Conservation (phyloP, 768 basidiomycete genomes). For the Suillus ampliporus region DNA sequence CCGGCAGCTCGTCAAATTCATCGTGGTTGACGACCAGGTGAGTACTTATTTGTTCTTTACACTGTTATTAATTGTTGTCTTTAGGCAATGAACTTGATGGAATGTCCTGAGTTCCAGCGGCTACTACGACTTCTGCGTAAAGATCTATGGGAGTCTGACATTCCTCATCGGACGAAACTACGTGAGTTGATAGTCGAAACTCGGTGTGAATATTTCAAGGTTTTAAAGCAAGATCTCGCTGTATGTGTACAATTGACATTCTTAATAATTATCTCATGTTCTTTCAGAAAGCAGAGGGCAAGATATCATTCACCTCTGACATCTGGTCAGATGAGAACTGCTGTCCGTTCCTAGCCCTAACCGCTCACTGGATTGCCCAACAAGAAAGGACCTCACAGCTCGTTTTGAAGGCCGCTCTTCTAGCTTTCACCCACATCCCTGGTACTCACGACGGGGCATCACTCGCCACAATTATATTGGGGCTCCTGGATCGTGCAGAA, state of each 20-base stretch:
- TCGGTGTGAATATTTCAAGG: constrained; percentile 2
- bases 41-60: background rate
- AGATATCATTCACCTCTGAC: constrained; percentile 36
- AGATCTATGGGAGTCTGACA: constrained; percentile 13
- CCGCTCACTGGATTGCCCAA: constrained; percentile 34
- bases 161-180: constrained; percentile 15
- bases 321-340: constrained; percentile 37
- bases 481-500: background rate
- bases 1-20: background rate
- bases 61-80: background rate
- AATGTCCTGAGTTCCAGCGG: constrained; percentile 3
- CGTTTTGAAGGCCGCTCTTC: constrained; percentile 7
- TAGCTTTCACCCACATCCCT: constrained; percentile 20
- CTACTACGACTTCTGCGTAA: constrained; percentile 1
- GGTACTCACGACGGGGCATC: constrained; percentile 17
- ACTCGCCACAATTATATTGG: no score
- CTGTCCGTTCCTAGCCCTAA: constrained; percentile 39
- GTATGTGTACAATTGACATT: background rate
- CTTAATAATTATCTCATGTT: background rate
- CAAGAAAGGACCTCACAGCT: background rate
- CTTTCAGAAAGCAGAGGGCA: constrained; percentile 5
- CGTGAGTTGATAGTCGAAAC: constrained; percentile 7
- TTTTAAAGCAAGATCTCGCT: constrained; percentile 1
- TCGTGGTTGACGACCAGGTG: background rate
- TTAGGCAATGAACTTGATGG: constrained; percentile 7